Evolutionary conservation across 2,329 filamentous ascomycete species (phyloP), one percentile per base, ranked within the genome.

Genomic region (Ascochyta clinopodiicola): DNA sequence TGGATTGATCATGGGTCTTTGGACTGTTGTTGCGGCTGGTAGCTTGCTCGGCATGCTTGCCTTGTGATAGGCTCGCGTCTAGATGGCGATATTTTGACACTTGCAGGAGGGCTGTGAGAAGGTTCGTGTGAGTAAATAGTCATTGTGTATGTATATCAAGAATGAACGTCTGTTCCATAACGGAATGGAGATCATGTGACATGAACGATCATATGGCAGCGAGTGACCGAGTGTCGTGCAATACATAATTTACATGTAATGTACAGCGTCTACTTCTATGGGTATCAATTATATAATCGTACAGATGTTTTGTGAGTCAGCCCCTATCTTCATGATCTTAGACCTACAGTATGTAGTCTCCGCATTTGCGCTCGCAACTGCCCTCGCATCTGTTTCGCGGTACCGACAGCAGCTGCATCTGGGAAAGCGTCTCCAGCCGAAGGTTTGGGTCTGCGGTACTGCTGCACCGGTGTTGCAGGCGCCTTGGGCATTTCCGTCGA

Each of bases 1-100:
- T 7, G 55, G 56, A 3, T 8, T 61, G 24, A 43, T 66, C 0
- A 68, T 71, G 51, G 59, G 49, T 3, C 56, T 49, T 2, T 74
- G 69, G 56, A 59, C 54, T 32, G 36, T 46, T 3, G 39, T 73
- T 37, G 68, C 63, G 4, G 55, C 54, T 2, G 60, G 61, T 6
- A 71, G 67, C 31, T 50, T 71, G 37, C 32, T 67, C 1, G 70
- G 69, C 7, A 73, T 74, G 67, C 56, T 71, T 39, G 58, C 57
- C 9, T 51, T 71, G 44, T 71, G 46, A 57, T 35, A 15, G 9
- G 13, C 12, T 10, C 12, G 29, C 15, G 10, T 31, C 29, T 31
- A 6, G 29, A 15, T 13, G 13, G 29, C 12, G 15, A 12, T 2
- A 5, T 31, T 31, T 10, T 31, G 12, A 31, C 15, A 31, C 5